Conservation (phyloP, 805 yeast species). For the Candida pseudofarinosa region DNA sequence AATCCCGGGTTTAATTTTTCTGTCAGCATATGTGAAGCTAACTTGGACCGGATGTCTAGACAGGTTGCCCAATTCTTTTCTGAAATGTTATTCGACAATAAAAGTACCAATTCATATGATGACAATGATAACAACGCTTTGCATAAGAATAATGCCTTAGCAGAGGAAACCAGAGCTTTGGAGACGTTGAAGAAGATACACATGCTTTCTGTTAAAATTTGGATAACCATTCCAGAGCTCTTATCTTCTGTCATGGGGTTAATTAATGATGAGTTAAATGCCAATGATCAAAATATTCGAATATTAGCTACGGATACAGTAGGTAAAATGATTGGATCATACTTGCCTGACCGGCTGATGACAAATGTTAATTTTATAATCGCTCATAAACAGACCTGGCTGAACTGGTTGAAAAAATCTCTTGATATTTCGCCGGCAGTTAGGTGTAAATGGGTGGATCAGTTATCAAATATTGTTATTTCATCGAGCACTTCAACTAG, state of each 20-base stretch:
- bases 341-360: conserved; percentile 26
- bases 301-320: conserved; percentile 68
- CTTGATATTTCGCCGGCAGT: conserved; percentile 64
- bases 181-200: conserved; percentile 60
- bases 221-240: conserved; percentile 76
- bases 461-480: conserved; percentile 45
- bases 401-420: conserved; percentile 70
- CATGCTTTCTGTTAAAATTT: conserved; percentile 56
- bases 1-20: conserved; percentile 66
- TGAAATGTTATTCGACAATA: conserved; percentile 59
- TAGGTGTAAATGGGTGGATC: conserved; percentile 66
- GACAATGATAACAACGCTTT: conserved; percentile 12
- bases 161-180: conserved; percentile 19
- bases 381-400: conserved; percentile 58
- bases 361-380: conserved; percentile 55
- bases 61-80: conserved; percentile 76
- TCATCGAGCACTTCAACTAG: conserved; percentile 42
- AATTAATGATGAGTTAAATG: conserved; percentile 73
- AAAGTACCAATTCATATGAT: conserved; percentile 18
- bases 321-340: conserved; percentile 52
- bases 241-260: conserved; percentile 72
- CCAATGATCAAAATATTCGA: conserved; percentile 62
- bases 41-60: conserved; percentile 70
- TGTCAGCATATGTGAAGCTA: conserved; percentile 61
- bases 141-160: conserved; percentile 7